Evolutionary conservation across 2,329 filamentous ascomycete genomes (phyloP), one percentile per base, ranked within the genome.

Genomic region (Teratosphaeria zuluensis): DNA sequence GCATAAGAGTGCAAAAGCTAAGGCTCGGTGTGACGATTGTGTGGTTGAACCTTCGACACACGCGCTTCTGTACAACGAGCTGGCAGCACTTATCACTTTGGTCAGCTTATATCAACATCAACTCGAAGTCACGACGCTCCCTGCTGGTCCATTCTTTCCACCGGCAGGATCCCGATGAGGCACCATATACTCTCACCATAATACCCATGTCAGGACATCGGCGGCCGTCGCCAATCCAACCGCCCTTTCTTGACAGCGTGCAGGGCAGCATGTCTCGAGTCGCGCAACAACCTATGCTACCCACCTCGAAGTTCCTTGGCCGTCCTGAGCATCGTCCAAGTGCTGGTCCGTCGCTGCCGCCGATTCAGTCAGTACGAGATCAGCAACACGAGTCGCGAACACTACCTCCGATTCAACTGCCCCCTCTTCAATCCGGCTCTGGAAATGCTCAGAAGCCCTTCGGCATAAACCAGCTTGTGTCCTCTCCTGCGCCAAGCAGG

Each of bases 231-330:
- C 73, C 74, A 64, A 67, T 75, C 60, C 74, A 75, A 71, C 72
- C 73, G 59, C 70, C 72, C 59, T 71, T 69, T 62, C 64, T 67
- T 55, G 67, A 66, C 63, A 67, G 64, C 65, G 64, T 69, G 58
- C 59, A 70, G 62, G 61, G 69, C 69, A 70, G 69, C 59, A 78
- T 78, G 76, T 76, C 76, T 33, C 75, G 77, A 65, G 76, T 73
- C 58, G 76, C 77, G 63, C 76, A 73, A 58, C 70, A 71, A 56
- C 74, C 73, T 56, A 66, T 69, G 56, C 74, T 78, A 56, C 73
- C 74, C 32, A 67, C 72, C 53, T 70, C 74, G 42, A 67, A 66
- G 46, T 77, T 75, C 64, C 66, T 72, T 53, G 72, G 72, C 59
- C 72, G 72, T 59, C 69, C 73, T 46, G 67, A 67, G 46, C 71